phyloP scores from a whole-genome alignment of 2,329 filamentous ascomycete species.

The Apiospora koreana region DNA sequence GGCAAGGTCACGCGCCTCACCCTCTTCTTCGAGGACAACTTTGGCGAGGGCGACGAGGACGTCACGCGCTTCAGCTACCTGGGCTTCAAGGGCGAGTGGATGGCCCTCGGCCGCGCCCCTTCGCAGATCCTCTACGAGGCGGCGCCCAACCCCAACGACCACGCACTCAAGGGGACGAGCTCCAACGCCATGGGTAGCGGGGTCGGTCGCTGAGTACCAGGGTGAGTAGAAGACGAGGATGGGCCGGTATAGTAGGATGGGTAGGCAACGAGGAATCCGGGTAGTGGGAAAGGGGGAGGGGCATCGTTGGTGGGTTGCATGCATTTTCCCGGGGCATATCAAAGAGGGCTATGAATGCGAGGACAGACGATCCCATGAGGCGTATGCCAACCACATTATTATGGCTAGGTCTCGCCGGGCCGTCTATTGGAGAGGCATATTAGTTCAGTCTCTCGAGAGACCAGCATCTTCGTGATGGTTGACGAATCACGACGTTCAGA shows the following conservation, averaged over 20 bases:
- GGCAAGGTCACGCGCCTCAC: conserved; percentile 79
- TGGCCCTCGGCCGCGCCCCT: conserved; percentile 80
- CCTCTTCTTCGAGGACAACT: conserved; percentile 93
- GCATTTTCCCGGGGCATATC: background rate
- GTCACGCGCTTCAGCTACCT: conserved; percentile 79
- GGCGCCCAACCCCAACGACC: conserved; percentile 87
- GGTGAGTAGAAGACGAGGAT: conserved; percentile 26
- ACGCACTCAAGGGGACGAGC: conserved; percentile 64
- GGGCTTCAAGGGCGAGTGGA: conserved; percentile 94
- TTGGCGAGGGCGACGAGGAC: conserved; percentile 76
- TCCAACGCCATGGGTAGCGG: conserved; percentile 57
- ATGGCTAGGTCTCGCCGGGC: background rate
- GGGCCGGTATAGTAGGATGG: background rate
- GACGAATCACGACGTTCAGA: background rate
- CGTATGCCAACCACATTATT: background rate
- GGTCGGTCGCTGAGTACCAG: conserved; percentile 45
- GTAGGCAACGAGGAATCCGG: background rate
- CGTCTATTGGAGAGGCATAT: background rate
- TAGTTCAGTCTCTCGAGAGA: background rate
- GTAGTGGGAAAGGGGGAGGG: background rate
- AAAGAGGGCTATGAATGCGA: background rate
- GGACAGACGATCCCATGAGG: background rate
- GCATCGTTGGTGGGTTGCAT: background rate
- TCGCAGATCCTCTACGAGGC: conserved; percentile 90
- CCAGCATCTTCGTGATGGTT: background rate